Evolutionary conservation across 768 basidiomycete genomes (phyloP), one percentile per base, ranked within the genome.

Genomic region (Podaxis sp.): DNA sequence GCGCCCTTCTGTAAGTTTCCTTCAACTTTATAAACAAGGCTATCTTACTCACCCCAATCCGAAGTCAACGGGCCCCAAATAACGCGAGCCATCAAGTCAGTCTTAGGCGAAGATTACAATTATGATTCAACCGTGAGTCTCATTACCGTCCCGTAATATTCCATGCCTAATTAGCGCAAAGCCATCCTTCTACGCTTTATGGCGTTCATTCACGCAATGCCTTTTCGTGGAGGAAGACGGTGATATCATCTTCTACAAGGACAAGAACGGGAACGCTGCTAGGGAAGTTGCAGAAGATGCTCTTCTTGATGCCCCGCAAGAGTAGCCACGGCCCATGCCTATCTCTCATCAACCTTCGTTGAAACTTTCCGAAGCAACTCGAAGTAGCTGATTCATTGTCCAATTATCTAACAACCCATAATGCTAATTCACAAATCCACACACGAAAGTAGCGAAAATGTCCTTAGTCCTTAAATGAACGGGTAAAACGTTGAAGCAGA

Each of bases 1-100:
- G 77, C 78, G 56, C 82, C 82, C 6, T 82, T 82, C 69, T 81
- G 76, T 80, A 66, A 61, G 75, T 64, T 40, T n/a, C 49, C 6
- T 33, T 5, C 51, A 5, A 40, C 7, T 52, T 6, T 17, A 8
- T 11, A 26, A 28, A n/a, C n/a, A 20, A 10, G 28, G 46, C 26
- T 12, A 37, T 3, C 48, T 52, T 22, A 38, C 36, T 58, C 24
- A 54, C 51, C 28, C 26, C 20, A 33, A 22, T 13, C 71, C 69
- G 68, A 56, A 85, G 83, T 84, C 66, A 82, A 85, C 66, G 82
- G 81, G 26, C 83, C 84, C n/a, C 75, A 81, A 62, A 80, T 85
- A 30, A 86, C 85, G 3, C 73, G 77, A 55, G 75, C 75, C 2
- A 75, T 86, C 60, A 79, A 75, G 63, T 66, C 69, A 1, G 76